Base-by-base conservation (phyloP, 306 rosid genomes). In the Mimosa bimucronata region DNA sequence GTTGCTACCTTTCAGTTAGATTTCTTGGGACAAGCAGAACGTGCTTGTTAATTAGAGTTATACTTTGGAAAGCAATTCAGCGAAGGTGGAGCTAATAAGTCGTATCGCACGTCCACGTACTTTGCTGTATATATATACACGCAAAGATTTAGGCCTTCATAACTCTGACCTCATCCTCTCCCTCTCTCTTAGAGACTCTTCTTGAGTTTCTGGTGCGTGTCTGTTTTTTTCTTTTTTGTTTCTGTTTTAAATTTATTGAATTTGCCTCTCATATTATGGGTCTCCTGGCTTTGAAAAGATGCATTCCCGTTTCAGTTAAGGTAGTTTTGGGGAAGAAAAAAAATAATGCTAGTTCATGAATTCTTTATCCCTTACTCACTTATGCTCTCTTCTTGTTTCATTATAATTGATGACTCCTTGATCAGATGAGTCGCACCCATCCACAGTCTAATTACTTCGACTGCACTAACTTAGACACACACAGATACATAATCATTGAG, bases 141-240 rank as follows among this genome's bases (percentile, higher is more conserved):
- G 5, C 38, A 44, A 73, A 6, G 40, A 9, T 0, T 10, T 25
- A 74, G 28, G 52, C 11, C 9, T 57, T 57, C 7, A 13, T 65
- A 46, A 77, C 68, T 62, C 13, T 62, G 15, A 55, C 13, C 29
- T 74, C 69, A 11, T 1, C 26, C 45, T 2, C 60, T 29, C 62
- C 8, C 1, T 8, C 26, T 29, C 40, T 45, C 19, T 34, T 34
- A 34, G 38, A 34, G 5, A 34, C 45, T 41, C 45, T 6, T 26
- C 40, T 78, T 73, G 66, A 37, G 46, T n/a, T 46, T 75, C 64
- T 61, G 78, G 83, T 85, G 74, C 1, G 75, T 16, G 50, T 3
- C 38, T 25, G 40, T 34, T 75, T 75, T 19, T 26, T 31, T 45
- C 58, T 3, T 69, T 26, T 25, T 34, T n/a, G n/a, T n/a, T n/a